A percentile compares a stretch with the other conserved stretches of the same genome.
Conservation (phyloP, 73 alveolate species). For the Paramecium tetraurelia region DNA sequence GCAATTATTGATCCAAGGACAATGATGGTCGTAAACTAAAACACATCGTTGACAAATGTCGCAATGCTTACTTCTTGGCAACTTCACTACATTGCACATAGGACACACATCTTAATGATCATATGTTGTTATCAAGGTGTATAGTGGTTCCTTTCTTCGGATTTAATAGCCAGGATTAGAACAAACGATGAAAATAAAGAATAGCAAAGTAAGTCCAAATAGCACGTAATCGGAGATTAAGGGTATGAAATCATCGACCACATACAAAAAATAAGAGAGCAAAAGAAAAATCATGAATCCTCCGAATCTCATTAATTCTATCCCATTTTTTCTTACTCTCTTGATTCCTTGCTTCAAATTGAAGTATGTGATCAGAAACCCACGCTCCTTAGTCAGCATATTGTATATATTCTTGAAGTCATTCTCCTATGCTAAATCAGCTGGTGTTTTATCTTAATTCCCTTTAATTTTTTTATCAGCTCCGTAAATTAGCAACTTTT, state of each 20-base stretch:
- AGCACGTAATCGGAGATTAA: neutral
- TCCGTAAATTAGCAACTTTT: slow-evolving; percentile 72
- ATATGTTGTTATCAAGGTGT: slow-evolving; percentile 29
- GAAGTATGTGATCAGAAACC: slow-evolving; percentile 30
- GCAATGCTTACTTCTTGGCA: slow-evolving; percentile 83
- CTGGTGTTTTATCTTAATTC: slow-evolving; percentile 65
- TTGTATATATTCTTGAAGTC: slow-evolving; percentile 43
- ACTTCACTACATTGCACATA: slow-evolving; percentile 68
- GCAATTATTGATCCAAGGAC: slow-evolving; percentile 89
- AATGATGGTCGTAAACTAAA: slow-evolving; percentile 88
- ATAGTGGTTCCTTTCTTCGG: slow-evolving; percentile 51
- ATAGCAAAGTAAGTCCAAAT: neutral
- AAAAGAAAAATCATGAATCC: neutral
- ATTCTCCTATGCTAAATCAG: slow-evolving; percentile 65
- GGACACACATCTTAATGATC: slow-evolving; percentile 70
- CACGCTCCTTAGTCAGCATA: slow-evolving; percentile 1
- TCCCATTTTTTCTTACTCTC: neutral
- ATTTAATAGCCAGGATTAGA: slow-evolving; percentile 73
- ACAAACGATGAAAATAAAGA: slow-evolving; percentile 14
- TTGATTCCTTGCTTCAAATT: slow-evolving; percentile 27
- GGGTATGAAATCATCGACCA: neutral
- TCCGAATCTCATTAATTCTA: neutral
- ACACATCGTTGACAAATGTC: slow-evolving; percentile 81
- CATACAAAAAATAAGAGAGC: neutral
- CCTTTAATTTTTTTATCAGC: slow-evolving; percentile 72